Conservation (phyloP, 2,329 filamentous ascomycete species). For the Botryotinia globosa region DNA sequence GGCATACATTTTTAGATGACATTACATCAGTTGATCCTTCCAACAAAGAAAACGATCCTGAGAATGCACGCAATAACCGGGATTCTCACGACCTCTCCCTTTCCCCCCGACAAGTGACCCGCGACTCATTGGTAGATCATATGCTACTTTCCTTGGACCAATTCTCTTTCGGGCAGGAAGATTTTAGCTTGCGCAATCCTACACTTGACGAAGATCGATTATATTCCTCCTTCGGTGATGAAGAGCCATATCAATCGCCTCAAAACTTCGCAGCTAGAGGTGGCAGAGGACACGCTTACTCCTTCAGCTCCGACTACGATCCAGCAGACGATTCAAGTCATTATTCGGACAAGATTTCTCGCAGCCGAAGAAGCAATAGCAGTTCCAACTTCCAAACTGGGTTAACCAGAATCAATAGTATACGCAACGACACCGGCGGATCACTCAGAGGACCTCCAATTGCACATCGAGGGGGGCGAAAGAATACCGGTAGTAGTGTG, state of each 20-base stretch:
- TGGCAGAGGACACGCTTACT: constrained; percentile 45
- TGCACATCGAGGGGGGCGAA: constrained; percentile 50
- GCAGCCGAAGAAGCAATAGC: constrained; percentile 74
- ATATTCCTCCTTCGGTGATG: constrained; percentile 35
- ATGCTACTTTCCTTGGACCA: constrained; percentile 93
- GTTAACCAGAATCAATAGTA: constrained; percentile 61
- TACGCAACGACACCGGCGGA: constrained; percentile 42
- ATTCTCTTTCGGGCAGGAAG: constrained; percentile 56
- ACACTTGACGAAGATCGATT: constrained; percentile 34
- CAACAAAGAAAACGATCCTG: constrained; percentile 31
- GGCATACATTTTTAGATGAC: constrained; percentile 39
- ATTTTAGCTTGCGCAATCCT: constrained; percentile 31
- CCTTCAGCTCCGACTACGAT: constrained; percentile 63
- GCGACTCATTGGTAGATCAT: constrained; percentile 91
- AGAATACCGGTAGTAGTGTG: constrained; percentile 57
- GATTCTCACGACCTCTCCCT: constrained; percentile 75
- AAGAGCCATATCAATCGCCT: constrained; percentile 33
- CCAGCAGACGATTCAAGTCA: constrained; percentile 52
- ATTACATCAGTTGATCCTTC: constrained; percentile 37
- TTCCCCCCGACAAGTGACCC: constrained; percentile 69
- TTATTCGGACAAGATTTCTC: constrained; percentile 50
- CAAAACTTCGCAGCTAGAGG: constrained; percentile 32
- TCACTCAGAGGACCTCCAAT: constrained; percentile 38
- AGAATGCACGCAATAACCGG: constrained; percentile 24
- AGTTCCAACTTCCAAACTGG: constrained; percentile 67